Evolutionary conservation across 177 flowering plant species (phyloP), one percentile per base, ranked within the genome.

Genomic region (Vitis hybrid): DNA sequence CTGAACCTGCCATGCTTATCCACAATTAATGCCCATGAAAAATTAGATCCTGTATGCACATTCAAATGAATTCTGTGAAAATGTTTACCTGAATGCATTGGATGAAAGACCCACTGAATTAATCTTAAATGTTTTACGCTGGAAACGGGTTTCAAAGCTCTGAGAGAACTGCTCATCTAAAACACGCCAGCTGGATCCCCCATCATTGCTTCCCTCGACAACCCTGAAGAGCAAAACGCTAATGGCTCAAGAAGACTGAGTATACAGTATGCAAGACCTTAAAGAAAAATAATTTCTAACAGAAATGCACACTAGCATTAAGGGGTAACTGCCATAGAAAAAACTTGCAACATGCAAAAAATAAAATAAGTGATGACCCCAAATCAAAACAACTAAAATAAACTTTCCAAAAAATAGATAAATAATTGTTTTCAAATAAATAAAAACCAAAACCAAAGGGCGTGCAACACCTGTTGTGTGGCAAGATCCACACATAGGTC

Each of bases 181-280:
- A 65, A 85, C 49, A 71, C 70, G 76, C 99, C 99, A 95, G 69
- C 73, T 90, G 18, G 83, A 76, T 61, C 98, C 99, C 50, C 86
- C 93, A 77, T 95, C 93, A 62, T 73, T 68, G 58, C 96, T 95
- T 79, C 99, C 97, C 72, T 95, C 98, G 7, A 95, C 65, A 72
- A 93, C 76, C 99, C 98, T 93, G 78, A 55, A 58, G 62, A 57
- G 26, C 55, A 71, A 26, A 66, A n/a, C 1, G 55, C 26, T 7
- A 26, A 49, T 62, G 3, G 45, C 65, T 34, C 26, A 30, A 21
- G 54, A 13, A 34, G 30, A 67, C 32, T 0, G 30, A 0, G 5
- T 3, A 26, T 26, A 3, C 30, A 26, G 30, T 26, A 26, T 26
- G 30, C 0, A 26, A 26, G 30, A 26, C 5, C 30, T 26, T 26